These are phyloP conservation scores for Picea abies DNA, from an alignment of 83 land plant species.

Conservation along the genomic window DNA sequence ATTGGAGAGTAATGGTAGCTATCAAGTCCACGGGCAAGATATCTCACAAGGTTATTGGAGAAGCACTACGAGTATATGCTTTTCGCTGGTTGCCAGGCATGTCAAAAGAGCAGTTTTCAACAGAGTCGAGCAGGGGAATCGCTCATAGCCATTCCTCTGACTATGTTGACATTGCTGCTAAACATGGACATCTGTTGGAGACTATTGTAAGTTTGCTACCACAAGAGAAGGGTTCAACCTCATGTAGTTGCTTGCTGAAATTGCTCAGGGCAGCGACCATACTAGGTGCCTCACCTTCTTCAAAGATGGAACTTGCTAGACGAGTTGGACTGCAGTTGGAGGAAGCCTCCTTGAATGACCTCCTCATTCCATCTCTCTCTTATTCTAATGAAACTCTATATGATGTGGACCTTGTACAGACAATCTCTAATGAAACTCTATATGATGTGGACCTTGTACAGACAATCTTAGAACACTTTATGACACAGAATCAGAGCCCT, in stretches of 20 bases:
- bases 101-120: conserved; percentile 6
- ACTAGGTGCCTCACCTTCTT: conserved; percentile 20
- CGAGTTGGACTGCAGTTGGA: conserved; percentile 51
- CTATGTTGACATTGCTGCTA: conserved; percentile 18
- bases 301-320: conserved; percentile 38
- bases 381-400: too few species aligned
- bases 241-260: conserved; percentile 48
- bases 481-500: conserved; percentile 41
- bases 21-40: conserved; percentile 37
- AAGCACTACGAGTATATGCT: conserved; percentile 40
- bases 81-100: conserved; percentile 29
- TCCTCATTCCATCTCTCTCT: conserved; percentile 34
- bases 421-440: conserved; percentile 29
- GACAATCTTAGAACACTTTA: conserved; percentile 41
- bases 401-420: too few species aligned
- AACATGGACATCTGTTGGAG: conserved; percentile 29
- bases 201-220: conserved; percentile 47
- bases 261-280: conserved; percentile 44
- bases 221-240: conserved; percentile 28
- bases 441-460: conserved; percentile 47
- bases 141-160: conserved; percentile 1
- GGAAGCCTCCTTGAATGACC: conserved; percentile 47
- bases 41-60: conserved; percentile 32
- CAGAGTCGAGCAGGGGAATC: background rate
- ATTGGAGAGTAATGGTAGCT: conserved; percentile 48